Base-by-base conservation (phyloP, 2,329 filamentous ascomycete genomes). In the Lachnellula suecica region DNA sequence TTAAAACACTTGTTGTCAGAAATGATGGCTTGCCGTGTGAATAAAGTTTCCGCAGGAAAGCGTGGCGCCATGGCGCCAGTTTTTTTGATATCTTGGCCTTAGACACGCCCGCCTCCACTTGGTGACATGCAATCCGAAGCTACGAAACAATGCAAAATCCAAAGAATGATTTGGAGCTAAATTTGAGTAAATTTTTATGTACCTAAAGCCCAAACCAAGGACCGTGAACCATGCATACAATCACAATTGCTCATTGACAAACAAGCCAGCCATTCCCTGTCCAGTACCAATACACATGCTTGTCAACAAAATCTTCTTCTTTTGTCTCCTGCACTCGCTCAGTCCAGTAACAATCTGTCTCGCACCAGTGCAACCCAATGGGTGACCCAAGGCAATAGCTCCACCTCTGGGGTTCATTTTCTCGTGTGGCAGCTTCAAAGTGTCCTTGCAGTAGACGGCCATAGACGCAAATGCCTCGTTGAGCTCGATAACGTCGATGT, bases 401-500 rank as follows among this genome's bases (percentile, higher is more conserved):
- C 89, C 89, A 62, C 89, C 89, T 54, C 88, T 79, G 23, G 86
- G 81, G 74, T 94, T 94, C 79, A 94, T 82, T 82, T 91, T 93
- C 64, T 79, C 71, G 71, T 80, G 82, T 67, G 89, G 85, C 46
- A 93, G 75, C 59, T 82, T 82, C 46, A 94, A 79, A 60, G 76
- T 83, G 65, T 91, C 79, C 50, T 88, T 75, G 74, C 91, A 96
- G 81, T 97, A 97, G 25, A 97, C 92, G 1, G 91, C 92, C 94
- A 97, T 97, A 47, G 89, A 94, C 20, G 92, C 93, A 66, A 99
- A 99, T 1, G 94, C 94, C 80, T 99, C 94, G 77, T 99, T 99
- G 68, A 99, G 74, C 80, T 97, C 94, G 63, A 93, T 79, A 31
- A 97, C 81, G 67, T 99, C 94, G 57, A 94, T 82, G 64, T 97